Percentiles rank a stretch among this genome's conserved stretches.
Evolutionary conservation across 768 basidiomycete genomes (phyloP).

Genomic region (Boletus edulis): DNA sequence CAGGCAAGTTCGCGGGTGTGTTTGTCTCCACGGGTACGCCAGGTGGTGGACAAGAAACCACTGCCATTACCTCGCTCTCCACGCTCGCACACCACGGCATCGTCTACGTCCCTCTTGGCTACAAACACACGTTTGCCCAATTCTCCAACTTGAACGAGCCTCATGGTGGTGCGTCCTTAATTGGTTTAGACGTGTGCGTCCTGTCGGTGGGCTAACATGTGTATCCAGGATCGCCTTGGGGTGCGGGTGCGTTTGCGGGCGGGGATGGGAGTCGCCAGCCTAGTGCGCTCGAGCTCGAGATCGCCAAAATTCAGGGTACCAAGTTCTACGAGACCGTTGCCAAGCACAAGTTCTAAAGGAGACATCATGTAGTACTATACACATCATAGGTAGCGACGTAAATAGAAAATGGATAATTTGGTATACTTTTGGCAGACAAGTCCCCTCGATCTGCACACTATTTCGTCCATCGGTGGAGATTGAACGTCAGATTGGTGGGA

Average conservation of each 20-base stretch:
- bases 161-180: constrained; percentile 50
- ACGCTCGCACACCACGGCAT: constrained; percentile 76
- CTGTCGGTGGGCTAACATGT: background rate
- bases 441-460: no score
- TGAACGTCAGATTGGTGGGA: no score
- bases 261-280: constrained; percentile 48
- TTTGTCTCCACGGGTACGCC: constrained; percentile 73
- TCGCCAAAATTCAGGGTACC: constrained; percentile 52
- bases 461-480: no score
- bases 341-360: constrained; percentile 28
- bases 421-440: no score
- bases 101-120: constrained; percentile 71
- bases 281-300: constrained; percentile 45
- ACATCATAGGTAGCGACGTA: no score
- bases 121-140: constrained; percentile 43
- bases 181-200: background rate
- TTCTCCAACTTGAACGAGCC: constrained; percentile 45
- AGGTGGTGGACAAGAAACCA: constrained; percentile 78
- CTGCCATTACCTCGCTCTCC: constrained; percentile 49
- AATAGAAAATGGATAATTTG: no score
- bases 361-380: no score
- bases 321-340: constrained; percentile 52
- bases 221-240: constrained; percentile 66
- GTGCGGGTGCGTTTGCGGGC: constrained; percentile 63
- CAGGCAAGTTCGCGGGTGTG: constrained; percentile 72